A percentile compares a stretch with the other conserved stretches of the same genome.
phyloP scores from a whole-genome alignment of 2,329 filamentous ascomycete genomes.

The Trichoderma pleuroti region DNA sequence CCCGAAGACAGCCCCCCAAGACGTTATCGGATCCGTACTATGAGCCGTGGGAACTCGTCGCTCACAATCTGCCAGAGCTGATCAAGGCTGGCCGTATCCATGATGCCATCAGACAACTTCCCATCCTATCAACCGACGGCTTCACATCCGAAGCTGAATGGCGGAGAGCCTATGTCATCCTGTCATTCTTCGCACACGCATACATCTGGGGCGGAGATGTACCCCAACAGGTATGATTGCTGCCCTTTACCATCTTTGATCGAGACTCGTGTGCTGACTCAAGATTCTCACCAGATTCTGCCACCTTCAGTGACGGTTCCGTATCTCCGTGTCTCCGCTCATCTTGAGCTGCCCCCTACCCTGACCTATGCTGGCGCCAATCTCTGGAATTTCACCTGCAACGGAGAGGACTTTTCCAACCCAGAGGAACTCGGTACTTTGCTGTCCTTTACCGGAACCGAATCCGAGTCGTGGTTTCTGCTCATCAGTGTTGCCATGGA shows the following conservation, averaged over 20 bases:
- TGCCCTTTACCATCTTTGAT: background rate
- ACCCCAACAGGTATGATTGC: constrained; percentile 60
- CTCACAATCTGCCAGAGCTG: constrained; percentile 63
- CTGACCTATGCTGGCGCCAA: constrained; percentile 86
- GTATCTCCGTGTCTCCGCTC: constrained; percentile 65
- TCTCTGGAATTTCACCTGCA: constrained; percentile 82
- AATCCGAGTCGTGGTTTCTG: constrained; percentile 94
- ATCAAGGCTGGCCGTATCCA: constrained; percentile 64
- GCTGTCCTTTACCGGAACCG: constrained; percentile 81
- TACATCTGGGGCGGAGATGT: constrained; percentile 85
- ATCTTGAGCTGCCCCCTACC: constrained; percentile 78
- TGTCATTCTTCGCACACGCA: constrained; percentile 76
- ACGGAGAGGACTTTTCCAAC: constrained; percentile 52
- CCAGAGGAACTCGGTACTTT: constrained; percentile 68
- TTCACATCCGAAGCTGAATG: constrained; percentile 68
- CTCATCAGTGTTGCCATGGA: constrained; percentile 88
- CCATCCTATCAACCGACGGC: constrained; percentile 63
- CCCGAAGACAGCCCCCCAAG: constrained; percentile 65
- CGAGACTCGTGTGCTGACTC: background rate
- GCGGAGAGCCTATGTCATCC: constrained; percentile 74
- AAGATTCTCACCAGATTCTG: constrained; percentile 45
- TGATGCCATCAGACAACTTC: constrained; percentile 60
- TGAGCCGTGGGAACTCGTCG: constrained; percentile 71
- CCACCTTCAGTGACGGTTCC: constrained; percentile 76
- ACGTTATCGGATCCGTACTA: constrained; percentile 70